These are phyloP conservation scores for Coemansia sp. DNA, from an alignment of 192 early-diverging fungal species.

Conservation along the genomic window DNA sequence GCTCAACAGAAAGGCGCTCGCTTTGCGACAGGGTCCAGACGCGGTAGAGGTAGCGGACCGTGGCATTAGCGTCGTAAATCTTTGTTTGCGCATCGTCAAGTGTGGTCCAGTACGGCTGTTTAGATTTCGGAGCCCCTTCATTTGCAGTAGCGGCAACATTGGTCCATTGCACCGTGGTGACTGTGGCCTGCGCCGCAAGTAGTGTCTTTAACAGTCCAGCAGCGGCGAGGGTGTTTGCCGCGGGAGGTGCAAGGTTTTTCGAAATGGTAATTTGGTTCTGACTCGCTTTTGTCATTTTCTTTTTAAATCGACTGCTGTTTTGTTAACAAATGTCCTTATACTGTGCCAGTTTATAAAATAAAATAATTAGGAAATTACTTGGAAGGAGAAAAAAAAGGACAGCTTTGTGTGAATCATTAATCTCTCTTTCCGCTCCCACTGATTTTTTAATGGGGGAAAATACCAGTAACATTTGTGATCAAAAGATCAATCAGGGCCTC, in stretches of 20 bases:
- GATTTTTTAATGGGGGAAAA: no score
- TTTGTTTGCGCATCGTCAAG: conserved; percentile 20
- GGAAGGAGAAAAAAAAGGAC: background rate
- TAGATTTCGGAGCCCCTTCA: conserved; percentile 27
- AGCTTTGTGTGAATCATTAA: background rate
- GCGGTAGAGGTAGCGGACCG: conserved; percentile 44
- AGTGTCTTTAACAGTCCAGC: conserved; percentile 53
- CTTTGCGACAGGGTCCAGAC: conserved; percentile 20
- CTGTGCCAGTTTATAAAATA: background rate
- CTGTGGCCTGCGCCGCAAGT: conserved; percentile 37
- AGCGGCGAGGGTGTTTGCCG: conserved; percentile 49
- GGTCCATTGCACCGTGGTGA: conserved; percentile 21
- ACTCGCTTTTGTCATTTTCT: conserved; percentile 11
- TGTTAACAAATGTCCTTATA: conserved; percentile 1
- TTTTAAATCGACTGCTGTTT: background rate
- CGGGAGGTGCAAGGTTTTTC: conserved; percentile 29
- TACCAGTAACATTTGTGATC: no score
- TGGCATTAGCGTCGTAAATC: conserved; percentile 53
- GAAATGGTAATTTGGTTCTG: conserved; percentile 21
- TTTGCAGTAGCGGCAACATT: conserved; percentile 6
- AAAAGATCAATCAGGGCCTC: no score
- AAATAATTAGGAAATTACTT: background rate
- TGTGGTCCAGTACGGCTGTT: conserved; percentile 37
- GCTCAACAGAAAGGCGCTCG: conserved; percentile 38
- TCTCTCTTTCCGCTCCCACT: background rate